phyloP scores from a whole-genome alignment of 1,139 yeast genomes.

The Suhomyces choctaworum region DNA sequence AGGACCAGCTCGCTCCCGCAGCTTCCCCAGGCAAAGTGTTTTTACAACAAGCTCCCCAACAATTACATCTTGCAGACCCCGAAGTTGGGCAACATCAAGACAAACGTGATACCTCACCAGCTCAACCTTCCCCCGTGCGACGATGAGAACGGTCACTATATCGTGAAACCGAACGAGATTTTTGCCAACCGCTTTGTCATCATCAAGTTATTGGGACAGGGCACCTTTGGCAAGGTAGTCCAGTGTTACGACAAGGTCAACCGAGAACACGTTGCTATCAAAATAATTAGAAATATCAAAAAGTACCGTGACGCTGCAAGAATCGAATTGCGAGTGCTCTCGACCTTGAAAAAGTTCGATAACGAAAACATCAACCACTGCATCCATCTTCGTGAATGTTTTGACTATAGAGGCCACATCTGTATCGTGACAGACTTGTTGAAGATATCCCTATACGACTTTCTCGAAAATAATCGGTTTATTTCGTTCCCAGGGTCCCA shows the following conservation, averaged over 20 bases:
- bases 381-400: constrained; percentile 82
- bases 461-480: constrained; percentile 73
- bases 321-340: constrained; percentile 74
- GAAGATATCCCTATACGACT: constrained; percentile 86
- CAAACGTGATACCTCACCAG: constrained; percentile 43
- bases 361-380: constrained; percentile 67
- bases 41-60: constrained; percentile 42
- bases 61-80: constrained; percentile 41
- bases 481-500: constrained; percentile 80
- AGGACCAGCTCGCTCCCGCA: constrained; percentile 74
- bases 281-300: constrained; percentile 79
- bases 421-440: constrained; percentile 89
- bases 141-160: constrained; percentile 84
- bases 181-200: constrained; percentile 71
- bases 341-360: constrained; percentile 78
- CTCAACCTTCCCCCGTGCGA: constrained; percentile 51
- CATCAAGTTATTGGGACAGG: constrained; percentile 80
- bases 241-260: constrained; percentile 62
- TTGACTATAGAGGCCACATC: constrained; percentile 91
- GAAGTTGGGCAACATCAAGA: constrained; percentile 45
- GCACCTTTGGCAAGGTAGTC: constrained; percentile 96
- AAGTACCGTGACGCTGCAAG: constrained; percentile 84
- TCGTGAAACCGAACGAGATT: constrained; percentile 56
- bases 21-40: constrained; percentile 51
- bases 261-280: constrained; percentile 77